These are phyloP conservation scores for Boechera divaricarpa DNA, from an alignment of 345 rosid genomes.

Conservation along the genomic window DNA sequence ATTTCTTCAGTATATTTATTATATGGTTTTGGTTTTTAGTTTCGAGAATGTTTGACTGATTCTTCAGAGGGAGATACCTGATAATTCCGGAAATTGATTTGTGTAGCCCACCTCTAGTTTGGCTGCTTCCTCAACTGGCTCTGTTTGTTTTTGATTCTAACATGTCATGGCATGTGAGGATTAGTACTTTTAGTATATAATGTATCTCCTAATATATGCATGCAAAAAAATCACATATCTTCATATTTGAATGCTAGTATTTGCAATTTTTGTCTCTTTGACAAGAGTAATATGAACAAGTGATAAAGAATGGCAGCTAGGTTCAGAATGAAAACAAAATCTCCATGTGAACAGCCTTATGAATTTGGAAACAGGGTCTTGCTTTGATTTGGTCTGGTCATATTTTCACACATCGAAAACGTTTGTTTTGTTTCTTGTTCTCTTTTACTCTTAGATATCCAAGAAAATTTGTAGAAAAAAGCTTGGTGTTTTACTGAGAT, in stretches of 20 bases:
- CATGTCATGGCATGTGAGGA: conserved; percentile 40
- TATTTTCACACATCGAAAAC: conserved; percentile 11
- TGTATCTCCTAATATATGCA: not conserved
- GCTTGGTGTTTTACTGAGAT: not conserved
- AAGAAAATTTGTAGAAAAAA: not conserved
- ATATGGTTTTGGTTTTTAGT: conserved; percentile 7
- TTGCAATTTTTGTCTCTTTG: conserved; percentile 10
- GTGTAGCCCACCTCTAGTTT: conserved; percentile 48
- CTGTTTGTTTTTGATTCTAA: conserved; percentile 26
- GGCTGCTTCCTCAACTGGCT: conserved; percentile 45
- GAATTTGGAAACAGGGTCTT: conserved; percentile 23
- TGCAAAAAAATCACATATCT: conserved; percentile 24
- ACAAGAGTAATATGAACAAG: conserved; percentile 21
- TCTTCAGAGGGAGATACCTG: conserved; percentile 43
- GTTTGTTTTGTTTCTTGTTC: not conserved
- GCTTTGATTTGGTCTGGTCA: conserved; percentile 30
- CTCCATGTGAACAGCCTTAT: conserved; percentile 29
- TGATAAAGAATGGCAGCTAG: conserved; percentile 3
- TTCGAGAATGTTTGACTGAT: conserved; percentile 46
- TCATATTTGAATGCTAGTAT: conserved; percentile 3
- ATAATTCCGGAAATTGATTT: conserved; percentile 39
- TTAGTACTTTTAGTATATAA: conserved; percentile 20
- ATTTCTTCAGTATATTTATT: not conserved
- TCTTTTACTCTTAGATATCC: not conserved
- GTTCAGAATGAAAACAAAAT: conserved; percentile 29